A percentile compares a stretch with the other conserved stretches of the same genome.
phyloP scores from a whole-genome alignment of 139 green algal genomes.

The Nannochloris sp. region DNA sequence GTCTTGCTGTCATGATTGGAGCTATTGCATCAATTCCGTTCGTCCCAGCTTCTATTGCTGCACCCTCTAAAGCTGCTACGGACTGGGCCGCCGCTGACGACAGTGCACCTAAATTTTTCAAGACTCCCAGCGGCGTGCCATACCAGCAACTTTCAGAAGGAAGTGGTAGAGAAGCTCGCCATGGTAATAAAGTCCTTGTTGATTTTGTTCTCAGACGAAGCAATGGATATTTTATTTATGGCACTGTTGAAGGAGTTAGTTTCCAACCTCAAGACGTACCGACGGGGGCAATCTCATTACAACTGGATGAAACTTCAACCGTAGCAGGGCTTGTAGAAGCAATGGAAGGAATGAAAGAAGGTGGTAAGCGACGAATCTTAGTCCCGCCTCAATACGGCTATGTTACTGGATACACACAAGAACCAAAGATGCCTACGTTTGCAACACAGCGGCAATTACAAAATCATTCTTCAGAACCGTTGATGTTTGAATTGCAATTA shows the following conservation, averaged over 20 bases:
- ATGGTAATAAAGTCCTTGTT: constrained; percentile 51
- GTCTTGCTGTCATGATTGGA: too few species aligned
- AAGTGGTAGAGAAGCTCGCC: constrained; percentile 5
- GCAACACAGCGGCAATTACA: constrained; percentile 67
- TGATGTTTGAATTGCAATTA: constrained; percentile 80
- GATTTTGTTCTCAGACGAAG: constrained; percentile 65
- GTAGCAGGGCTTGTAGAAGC: constrained; percentile 33
- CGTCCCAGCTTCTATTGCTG: too few species aligned
- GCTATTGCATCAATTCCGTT: too few species aligned
- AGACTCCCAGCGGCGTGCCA: constrained; percentile 28
- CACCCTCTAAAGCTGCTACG: too few species aligned
- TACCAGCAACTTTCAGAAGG: constrained; percentile 42
- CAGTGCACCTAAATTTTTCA: constrained; percentile 32
- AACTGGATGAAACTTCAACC: constrained; percentile 20
- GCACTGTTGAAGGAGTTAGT: constrained; percentile 66
- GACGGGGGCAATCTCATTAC: constrained; percentile 41
- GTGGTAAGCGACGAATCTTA: constrained; percentile 54
- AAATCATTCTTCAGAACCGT: constrained; percentile 60
- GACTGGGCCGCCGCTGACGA: constrained; percentile 20
- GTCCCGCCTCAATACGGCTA: constrained; percentile 60
- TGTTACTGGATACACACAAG: background rate
- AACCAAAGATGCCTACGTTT: constrained; percentile 69
- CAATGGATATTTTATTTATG: constrained; percentile 60
- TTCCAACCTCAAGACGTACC: constrained; percentile 77
- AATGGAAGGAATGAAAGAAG: constrained; percentile 46